Conservation (phyloP, 164 flowering plant genomes). For the Akebia trifoliata region DNA sequence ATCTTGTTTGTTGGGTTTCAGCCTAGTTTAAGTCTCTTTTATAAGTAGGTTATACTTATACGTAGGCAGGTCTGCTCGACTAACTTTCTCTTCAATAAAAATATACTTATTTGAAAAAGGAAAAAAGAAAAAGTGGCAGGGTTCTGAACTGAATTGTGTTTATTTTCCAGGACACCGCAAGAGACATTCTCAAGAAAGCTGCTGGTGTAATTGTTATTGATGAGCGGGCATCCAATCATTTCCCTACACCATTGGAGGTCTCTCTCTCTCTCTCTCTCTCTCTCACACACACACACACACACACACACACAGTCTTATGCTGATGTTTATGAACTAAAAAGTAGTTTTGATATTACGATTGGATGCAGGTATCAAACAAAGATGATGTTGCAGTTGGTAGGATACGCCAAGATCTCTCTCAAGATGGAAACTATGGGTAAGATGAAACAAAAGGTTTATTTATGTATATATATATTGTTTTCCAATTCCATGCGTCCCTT, state of each 20-base stretch:
- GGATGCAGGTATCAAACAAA: slow-evolving; percentile 55
- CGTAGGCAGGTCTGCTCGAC: too few species aligned
- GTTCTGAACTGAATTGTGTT: neutral
- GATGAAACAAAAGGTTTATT: neutral
- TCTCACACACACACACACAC: neutral
- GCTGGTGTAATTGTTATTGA: slow-evolving; percentile 90
- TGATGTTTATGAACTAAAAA: neutral
- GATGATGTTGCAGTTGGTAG: slow-evolving; percentile 96
- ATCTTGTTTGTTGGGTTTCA: too few species aligned
- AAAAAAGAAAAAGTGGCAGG: too few species aligned
- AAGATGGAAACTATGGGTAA: slow-evolving; percentile 82
- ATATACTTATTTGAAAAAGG: too few species aligned
- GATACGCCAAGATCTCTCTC: slow-evolving; percentile 80
- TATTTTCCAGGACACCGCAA: slow-evolving; percentile 62
- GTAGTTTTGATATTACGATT: neutral
- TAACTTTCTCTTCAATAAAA: too few species aligned
- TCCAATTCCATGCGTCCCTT: neutral
- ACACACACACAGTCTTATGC: too few species aligned
- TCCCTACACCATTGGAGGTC: slow-evolving; percentile 89
- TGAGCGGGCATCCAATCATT: slow-evolving; percentile 73
- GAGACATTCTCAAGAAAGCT: slow-evolving; percentile 70
- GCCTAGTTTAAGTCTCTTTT: too few species aligned
- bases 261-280: slow-evolving; percentile 6
- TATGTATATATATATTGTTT: neutral
- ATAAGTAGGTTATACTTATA: too few species aligned